Evolutionary conservation across 306 rosid species (phyloP), one percentile per base, ranked within the genome.

Genomic region (Lathyrus oleraceus): DNA sequence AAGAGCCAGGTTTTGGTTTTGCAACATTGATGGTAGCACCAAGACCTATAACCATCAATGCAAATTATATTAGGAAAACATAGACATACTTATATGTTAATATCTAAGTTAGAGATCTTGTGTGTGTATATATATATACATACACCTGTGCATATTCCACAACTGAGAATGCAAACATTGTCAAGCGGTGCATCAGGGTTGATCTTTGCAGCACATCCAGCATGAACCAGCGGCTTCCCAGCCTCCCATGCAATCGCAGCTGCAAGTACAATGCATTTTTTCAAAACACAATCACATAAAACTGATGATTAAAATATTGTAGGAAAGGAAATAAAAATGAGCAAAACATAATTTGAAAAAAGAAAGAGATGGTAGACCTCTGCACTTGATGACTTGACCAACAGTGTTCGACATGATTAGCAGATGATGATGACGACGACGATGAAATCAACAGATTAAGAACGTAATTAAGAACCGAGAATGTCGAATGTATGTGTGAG

Each of bases 131-230:
- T n/a, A n/a, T n/a, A n/a, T n/a, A n/a, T n/a, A n/a, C n/a, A n/a
- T n/a, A n/a, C n/a, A 90, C 98, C 98, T 69, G 97, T 93, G 84
- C 94, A 87, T 0, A 93, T 73, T 77, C 98, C 98, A 19, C 98
- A 93, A 28, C 98, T 94, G 61, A 94, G 97, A 30, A 94, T 2
- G 65, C 97, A 94, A 21, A 94, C 89, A 85, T 94, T 88, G 84
- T 94, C 98, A 7, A 94, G 95, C 6, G 98, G 98, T 0, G 98
- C 97, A 8, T 76, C 85, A 10, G 95, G 95, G 85, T 90, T 87
- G 83, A 90, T 71, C 87, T 93, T 93, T 21, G 88, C 97, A 53
- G 87, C 81, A 32, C 92, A 90, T 32, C 98, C 97, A 20, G 85
- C 80, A 61, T 93, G 97, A 8, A 64, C 71, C 25, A 83, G 77